These are phyloP conservation scores for Lippia alba DNA, from an alignment of 305 asterid genomes.

Conservation along the genomic window DNA sequence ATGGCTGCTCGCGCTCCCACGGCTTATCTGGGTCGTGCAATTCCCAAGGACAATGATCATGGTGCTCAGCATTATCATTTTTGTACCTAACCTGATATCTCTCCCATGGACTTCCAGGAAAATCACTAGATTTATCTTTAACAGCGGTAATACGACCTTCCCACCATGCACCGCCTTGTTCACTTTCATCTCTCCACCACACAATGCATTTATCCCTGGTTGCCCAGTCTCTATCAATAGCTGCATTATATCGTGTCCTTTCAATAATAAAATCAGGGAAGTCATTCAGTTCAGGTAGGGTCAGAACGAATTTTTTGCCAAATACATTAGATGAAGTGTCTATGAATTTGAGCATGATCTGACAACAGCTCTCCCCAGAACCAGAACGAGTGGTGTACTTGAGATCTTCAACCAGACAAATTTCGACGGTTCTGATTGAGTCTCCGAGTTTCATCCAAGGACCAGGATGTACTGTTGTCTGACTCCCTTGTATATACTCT, in stretches of 20 bases:
- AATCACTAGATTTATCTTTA: slow-evolving; percentile 59
- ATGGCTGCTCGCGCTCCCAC: slow-evolving; percentile 75
- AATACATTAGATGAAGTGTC: slow-evolving; percentile 51
- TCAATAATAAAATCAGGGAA: slow-evolving; percentile 91
- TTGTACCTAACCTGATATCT: slow-evolving; percentile 65
- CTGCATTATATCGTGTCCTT: slow-evolving; percentile 70
- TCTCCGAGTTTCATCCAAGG: slow-evolving; percentile 61
- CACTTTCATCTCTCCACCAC: slow-evolving; percentile 85
- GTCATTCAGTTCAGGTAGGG: slow-evolving; percentile 73
- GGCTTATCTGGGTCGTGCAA: slow-evolving; percentile 63
- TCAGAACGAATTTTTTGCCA: slow-evolving; percentile 60
- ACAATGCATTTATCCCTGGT: slow-evolving; percentile 69
- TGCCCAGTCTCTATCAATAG: slow-evolving; percentile 73
- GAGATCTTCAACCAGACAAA: slow-evolving; percentile 74
- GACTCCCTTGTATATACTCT: slow-evolving; percentile 51
- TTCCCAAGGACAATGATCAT: slow-evolving; percentile 92
- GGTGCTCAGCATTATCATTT: slow-evolving; percentile 40
- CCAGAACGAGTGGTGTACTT: slow-evolving; percentile 68
- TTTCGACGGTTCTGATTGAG: slow-evolving; percentile 68
- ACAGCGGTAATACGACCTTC: slow-evolving; percentile 67
- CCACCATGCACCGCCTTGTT: slow-evolving; percentile 79
- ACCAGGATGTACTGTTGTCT: slow-evolving; percentile 37
- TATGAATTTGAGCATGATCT: slow-evolving; percentile 66
- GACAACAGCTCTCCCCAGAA: slow-evolving; percentile 95
- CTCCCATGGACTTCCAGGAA: slow-evolving; percentile 95